Percentiles rank a stretch among this genome's conserved stretches.
phyloP scores from a whole-genome alignment of 495 filamentous ascomycete species.

The Wilcoxina mikolae region DNA sequence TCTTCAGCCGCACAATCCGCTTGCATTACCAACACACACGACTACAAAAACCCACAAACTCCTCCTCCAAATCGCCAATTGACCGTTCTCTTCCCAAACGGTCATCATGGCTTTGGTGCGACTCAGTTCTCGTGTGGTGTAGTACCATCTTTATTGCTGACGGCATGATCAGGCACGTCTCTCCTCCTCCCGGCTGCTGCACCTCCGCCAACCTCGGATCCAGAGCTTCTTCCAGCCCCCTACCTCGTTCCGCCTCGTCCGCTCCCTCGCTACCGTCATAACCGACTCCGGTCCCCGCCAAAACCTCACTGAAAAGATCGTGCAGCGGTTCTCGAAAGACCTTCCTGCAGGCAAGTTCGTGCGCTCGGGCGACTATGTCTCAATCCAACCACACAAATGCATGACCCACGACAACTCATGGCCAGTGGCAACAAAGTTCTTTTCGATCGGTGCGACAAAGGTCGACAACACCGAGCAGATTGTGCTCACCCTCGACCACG shows the following conservation, averaged over 20 bases:
- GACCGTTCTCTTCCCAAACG: neutral
- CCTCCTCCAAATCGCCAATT: too few relatives aligned
- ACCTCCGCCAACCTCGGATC: slow-evolving; percentile 11
- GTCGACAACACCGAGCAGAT: slow-evolving; percentile 60
- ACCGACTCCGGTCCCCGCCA: slow-evolving; percentile 39
- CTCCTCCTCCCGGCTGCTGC: neutral
- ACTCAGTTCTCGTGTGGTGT: neutral
- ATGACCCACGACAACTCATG: slow-evolving; percentile 94
- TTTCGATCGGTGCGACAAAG: slow-evolving; percentile 68
- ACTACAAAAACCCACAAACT: neutral
- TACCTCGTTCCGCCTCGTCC: slow-evolving; percentile 28
- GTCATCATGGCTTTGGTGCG: slow-evolving; percentile 5
- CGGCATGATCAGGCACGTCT: slow-evolving; percentile 1
- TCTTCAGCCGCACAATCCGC: neutral
- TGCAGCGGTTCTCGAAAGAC: slow-evolving; percentile 61
- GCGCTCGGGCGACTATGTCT: slow-evolving; percentile 68
- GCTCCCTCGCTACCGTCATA: slow-evolving; percentile 26
- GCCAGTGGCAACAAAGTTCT: slow-evolving; percentile 74
- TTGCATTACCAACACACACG: neutral
- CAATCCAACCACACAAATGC: slow-evolving; percentile 53
- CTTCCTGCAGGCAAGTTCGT: slow-evolving; percentile 58
- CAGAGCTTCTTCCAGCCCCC: slow-evolving; percentile 30
- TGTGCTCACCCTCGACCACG: slow-evolving; percentile 85
- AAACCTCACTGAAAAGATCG: slow-evolving; percentile 85
- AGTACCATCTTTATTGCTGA: neutral